Percentiles rank a stretch among this genome's conserved stretches.
These are phyloP conservation scores for Aspergillus ostianus DNA, from an alignment of 495 filamentous ascomycete species.

Conservation along the genomic window DNA sequence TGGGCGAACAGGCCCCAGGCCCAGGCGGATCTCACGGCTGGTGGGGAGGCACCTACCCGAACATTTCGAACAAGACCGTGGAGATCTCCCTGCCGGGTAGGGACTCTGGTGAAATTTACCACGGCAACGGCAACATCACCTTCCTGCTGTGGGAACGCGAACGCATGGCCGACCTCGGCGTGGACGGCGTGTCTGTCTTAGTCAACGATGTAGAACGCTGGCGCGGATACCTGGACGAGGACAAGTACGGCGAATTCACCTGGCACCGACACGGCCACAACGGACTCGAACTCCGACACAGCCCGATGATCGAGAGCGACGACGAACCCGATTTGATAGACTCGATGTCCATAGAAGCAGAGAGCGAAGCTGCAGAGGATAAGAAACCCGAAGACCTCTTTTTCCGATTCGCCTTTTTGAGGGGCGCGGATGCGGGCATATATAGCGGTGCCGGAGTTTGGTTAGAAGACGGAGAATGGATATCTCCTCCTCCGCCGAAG, in stretches of 20 bases:
- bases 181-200: constrained; percentile 84
- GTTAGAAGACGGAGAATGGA: constrained; percentile 68
- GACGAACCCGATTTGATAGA: constrained; percentile 18
- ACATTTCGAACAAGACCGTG: constrained; percentile 49
- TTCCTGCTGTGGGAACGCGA: constrained; percentile 53
- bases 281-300: constrained; percentile 37
- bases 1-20: constrained; percentile 47
- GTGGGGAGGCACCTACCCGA: constrained; percentile 67
- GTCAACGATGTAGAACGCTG: constrained; percentile 94
- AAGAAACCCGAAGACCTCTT: constrained; percentile 59
- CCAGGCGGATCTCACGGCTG: constrained; percentile 44
- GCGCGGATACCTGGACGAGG: constrained; percentile 56
- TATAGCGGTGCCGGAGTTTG: constrained; percentile 84
- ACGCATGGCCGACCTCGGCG: constrained; percentile 58
- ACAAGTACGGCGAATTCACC: constrained; percentile 41
- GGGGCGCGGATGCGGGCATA: constrained; percentile 63
- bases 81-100: constrained; percentile 48
- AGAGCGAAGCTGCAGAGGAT: constrained; percentile 25
- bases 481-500: constrained; percentile 36
- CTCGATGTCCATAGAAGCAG: constrained; percentile 29
- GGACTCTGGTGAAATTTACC: constrained; percentile 23
- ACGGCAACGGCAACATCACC: constrained; percentile 53
- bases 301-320: constrained; percentile 20
- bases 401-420: constrained; percentile 81
- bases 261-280: constrained; percentile 47